phyloP scores from a whole-genome alignment of 371 early-diverging fungal genomes.

The Entomophthora muscae region DNA sequence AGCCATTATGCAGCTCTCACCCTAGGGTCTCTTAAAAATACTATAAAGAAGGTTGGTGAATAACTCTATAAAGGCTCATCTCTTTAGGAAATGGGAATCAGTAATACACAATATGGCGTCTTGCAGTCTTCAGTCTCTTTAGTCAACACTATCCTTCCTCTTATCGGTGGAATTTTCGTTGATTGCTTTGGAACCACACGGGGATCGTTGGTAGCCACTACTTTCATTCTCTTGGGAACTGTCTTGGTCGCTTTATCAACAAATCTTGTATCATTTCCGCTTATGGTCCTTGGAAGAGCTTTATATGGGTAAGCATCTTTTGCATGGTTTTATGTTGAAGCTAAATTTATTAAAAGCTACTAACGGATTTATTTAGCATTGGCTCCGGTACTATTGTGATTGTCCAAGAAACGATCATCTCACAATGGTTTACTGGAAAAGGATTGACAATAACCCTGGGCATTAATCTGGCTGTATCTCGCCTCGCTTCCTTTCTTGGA shows the following conservation, averaged over 20 bases:
- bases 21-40: constrained; percentile 1
- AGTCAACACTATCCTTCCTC: constrained; percentile 32
- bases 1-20: background rate
- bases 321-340: background rate
- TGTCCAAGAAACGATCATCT: constrained; percentile 4
- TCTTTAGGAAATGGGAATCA: constrained; percentile 13
- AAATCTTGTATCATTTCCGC: background rate
- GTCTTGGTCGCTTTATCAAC: background rate
- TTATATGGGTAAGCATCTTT: background rate
- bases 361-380: background rate
- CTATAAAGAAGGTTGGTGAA: background rate
- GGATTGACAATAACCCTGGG: constrained; percentile 21
- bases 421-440: constrained; percentile 4
- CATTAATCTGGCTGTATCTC: constrained; percentile 30
- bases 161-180: constrained; percentile 17
- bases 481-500: constrained; percentile 26
- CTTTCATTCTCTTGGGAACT: constrained; percentile 13
- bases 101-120: constrained; percentile 30
- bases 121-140: constrained; percentile 28
- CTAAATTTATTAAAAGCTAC: too few relatives aligned
- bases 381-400: constrained; percentile 1
- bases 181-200: constrained; percentile 11
- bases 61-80: background rate
- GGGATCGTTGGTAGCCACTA: constrained; percentile 10
- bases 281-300: background rate